Conservation (phyloP, 306 rosid species). For the Fragaria ananassa region DNA sequence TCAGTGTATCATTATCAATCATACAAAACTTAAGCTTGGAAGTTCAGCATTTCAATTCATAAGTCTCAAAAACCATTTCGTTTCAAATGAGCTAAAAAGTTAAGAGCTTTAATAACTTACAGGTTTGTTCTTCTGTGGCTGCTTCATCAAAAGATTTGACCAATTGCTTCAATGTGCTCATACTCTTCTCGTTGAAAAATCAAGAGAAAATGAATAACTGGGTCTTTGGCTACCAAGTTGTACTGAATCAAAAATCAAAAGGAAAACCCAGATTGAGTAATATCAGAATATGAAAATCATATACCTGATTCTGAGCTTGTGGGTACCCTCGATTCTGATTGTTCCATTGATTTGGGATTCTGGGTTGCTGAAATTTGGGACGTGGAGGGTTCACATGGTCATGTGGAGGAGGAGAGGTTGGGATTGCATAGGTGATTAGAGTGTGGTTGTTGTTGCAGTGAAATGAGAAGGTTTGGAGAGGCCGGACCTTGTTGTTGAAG, state of each 20-base stretch:
- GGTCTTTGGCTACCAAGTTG: neutral
- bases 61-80: neutral
- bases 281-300: no score
- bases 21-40: neutral
- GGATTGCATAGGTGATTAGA: no score
- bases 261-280: neutral
- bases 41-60: neutral
- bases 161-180: neutral
- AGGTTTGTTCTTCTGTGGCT: neutral
- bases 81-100: no score
- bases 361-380: no score
- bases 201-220: neutral
- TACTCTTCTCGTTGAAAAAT: neutral
- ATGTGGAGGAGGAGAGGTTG: no score
- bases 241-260: neutral
- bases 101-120: neutral
- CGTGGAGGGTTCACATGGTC: no score
- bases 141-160: neutral
- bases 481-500: no score
- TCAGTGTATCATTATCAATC: neutral
- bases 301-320: no score
- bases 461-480: no score
- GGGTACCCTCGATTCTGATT: no score
- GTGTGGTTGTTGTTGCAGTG: no score
- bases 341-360: no score